These are phyloP conservation scores for Pseudozyma thailandica DNA, from an alignment of 1,284 basidiomycete species.

Conservation along the genomic window DNA sequence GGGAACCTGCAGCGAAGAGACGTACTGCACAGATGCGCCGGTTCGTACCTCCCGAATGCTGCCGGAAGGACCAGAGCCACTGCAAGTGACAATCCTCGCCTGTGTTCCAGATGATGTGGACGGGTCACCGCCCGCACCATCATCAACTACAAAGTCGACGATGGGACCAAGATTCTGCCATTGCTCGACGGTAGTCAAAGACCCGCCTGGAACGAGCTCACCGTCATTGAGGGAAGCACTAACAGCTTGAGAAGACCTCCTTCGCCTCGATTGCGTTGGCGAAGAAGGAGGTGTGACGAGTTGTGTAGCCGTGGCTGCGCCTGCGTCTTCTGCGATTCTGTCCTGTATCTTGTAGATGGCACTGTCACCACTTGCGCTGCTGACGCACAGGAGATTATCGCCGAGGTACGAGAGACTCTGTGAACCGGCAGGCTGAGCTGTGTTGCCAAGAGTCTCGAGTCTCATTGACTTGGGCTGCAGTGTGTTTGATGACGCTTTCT, in stretches of 20 bases:
- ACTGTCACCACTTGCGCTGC: slow-evolving; percentile 58
- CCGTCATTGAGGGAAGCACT: slow-evolving; percentile 2
- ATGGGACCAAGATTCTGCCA: slow-evolving; percentile 79
- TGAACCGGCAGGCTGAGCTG: slow-evolving; percentile 48
- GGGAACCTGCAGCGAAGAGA: slow-evolving; percentile 56
- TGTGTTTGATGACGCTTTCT: not conserved
- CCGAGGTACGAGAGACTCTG: slow-evolving; percentile 54
- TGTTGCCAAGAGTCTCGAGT: slow-evolving; percentile 39
- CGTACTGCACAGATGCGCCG: slow-evolving; percentile 83
- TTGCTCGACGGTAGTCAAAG: slow-evolving; percentile 22
- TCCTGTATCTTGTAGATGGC: slow-evolving; percentile 43
- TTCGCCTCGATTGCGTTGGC: slow-evolving; percentile 27
- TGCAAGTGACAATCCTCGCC: slow-evolving; percentile 87
- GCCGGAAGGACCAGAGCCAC: slow-evolving; percentile 83
- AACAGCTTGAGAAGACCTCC: slow-evolving; percentile 16
- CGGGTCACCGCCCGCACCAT: slow-evolving; percentile 73
- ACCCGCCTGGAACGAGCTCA: slow-evolving; percentile 15
- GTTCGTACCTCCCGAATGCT: slow-evolving; percentile 83
- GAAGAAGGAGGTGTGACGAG: slow-evolving; percentile 46
- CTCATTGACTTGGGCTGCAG: slow-evolving; percentile 27
- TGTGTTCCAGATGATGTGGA: slow-evolving; percentile 65
- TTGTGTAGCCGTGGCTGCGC: slow-evolving; percentile 7
- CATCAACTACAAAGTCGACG: slow-evolving; percentile 82
- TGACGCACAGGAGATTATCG: slow-evolving; percentile 55
- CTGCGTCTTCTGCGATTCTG: slow-evolving; percentile 3